Conservation (phyloP, 2,329 filamentous ascomycete species). For the Fusarium sacchari region DNA sequence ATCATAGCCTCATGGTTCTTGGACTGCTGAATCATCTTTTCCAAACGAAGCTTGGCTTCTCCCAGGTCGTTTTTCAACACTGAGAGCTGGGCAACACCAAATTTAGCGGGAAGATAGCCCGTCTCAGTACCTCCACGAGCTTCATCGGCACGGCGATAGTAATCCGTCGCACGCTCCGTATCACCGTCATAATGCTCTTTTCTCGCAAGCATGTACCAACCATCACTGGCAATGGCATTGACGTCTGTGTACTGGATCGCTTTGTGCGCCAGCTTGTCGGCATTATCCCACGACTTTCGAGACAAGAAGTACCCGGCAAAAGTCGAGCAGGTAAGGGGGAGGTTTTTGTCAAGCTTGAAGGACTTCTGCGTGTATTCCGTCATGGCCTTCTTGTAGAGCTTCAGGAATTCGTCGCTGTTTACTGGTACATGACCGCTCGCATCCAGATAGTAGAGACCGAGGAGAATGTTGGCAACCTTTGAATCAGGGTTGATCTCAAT, state of each 20-base stretch:
- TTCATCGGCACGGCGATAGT: slow-evolving; percentile 89
- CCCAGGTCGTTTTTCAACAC: slow-evolving; percentile 86
- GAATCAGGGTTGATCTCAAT: slow-evolving; percentile 84
- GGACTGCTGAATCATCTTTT: slow-evolving; percentile 91
- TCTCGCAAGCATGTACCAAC: slow-evolving; percentile 92
- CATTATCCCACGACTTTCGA: slow-evolving; percentile 80
- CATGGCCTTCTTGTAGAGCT: slow-evolving; percentile 92
- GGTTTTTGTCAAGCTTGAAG: slow-evolving; percentile 91
- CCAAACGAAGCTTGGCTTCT: slow-evolving; percentile 90
- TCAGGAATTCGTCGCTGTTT: slow-evolving; percentile 84
- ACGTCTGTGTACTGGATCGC: slow-evolving; percentile 97
- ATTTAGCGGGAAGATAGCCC: slow-evolving; percentile 93
- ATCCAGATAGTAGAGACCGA: slow-evolving; percentile 91
- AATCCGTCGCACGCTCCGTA: slow-evolving; percentile 79
- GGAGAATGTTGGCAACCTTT: slow-evolving; percentile 88
- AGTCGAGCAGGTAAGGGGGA: slow-evolving; percentile 87
- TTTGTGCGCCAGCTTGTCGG: slow-evolving; percentile 87
- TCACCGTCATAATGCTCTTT: slow-evolving; percentile 90
- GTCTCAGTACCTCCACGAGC: slow-evolving; percentile 90
- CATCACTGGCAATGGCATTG: slow-evolving; percentile 95
- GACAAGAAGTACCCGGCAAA: slow-evolving; percentile 92
- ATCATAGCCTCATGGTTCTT: slow-evolving; percentile 91
- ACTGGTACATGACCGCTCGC: slow-evolving; percentile 84
- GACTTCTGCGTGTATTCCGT: slow-evolving; percentile 93
- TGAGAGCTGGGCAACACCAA: slow-evolving; percentile 89